phyloP scores from a whole-genome alignment of 2,329 filamentous ascomycete species.

The Colletotrichum sp. region DNA sequence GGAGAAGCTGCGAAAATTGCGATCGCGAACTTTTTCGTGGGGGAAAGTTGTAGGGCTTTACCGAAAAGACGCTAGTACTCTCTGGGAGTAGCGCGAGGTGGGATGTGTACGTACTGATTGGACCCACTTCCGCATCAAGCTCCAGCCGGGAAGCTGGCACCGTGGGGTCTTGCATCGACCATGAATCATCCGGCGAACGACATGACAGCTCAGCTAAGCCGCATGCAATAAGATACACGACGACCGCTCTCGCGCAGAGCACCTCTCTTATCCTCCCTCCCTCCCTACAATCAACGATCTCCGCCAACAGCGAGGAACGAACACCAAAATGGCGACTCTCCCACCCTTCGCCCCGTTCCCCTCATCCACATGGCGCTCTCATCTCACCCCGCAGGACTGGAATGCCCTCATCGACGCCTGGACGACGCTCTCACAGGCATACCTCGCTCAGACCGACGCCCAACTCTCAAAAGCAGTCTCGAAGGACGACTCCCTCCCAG shows the following conservation, averaged over 20 bases:
- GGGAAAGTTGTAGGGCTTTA: slow-evolving; percentile 24
- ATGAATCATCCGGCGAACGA: slow-evolving; percentile 45
- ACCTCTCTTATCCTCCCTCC: background rate
- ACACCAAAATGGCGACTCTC: slow-evolving; percentile 49
- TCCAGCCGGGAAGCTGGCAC: background rate
- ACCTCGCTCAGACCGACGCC: slow-evolving; percentile 63
- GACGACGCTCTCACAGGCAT: slow-evolving; percentile 69
- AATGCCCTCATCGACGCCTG: slow-evolving; percentile 78
- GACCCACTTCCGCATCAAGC: slow-evolving; percentile 3
- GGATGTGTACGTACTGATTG: background rate
- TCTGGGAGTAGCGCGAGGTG: rapidly evolving
- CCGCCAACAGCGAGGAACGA: background rate
- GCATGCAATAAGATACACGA: background rate
- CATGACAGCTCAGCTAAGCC: background rate
- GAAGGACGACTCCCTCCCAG: slow-evolving; percentile 62
- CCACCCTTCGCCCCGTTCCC: slow-evolving; percentile 83
- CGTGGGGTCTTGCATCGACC: background rate
- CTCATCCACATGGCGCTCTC: slow-evolving; percentile 67
- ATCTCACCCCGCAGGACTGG: slow-evolving; percentile 76
- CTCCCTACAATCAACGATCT: background rate
- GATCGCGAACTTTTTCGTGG: slow-evolving; percentile 26
- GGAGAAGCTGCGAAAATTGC: background rate
- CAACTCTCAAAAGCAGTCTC: slow-evolving; percentile 57
- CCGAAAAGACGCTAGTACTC: background rate
- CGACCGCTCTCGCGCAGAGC: background rate